A percentile compares a stretch with the other conserved stretches of the same genome.
Conservation (phyloP, 441 rosid genomes). For the Syzygium syzygioides region DNA sequence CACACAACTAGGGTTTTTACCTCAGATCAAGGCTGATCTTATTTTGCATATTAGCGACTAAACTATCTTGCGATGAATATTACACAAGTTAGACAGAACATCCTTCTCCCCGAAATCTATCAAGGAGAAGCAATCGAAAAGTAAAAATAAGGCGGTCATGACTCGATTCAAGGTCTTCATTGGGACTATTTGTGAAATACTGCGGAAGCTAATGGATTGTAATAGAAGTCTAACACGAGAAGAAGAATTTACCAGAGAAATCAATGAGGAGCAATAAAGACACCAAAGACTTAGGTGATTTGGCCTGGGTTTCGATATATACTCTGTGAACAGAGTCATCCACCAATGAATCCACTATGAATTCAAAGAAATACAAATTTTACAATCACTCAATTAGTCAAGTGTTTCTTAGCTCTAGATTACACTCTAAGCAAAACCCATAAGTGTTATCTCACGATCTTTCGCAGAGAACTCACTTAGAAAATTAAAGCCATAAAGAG, state of each 20-base stretch:
- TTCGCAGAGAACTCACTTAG: not conserved
- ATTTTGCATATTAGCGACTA: not conserved
- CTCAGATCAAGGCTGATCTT: not conserved
- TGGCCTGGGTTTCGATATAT: not conserved
- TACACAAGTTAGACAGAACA: not conserved
- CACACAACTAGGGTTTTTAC: not conserved
- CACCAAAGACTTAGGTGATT: not conserved
- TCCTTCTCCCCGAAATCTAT: not conserved
- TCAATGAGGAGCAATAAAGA: not conserved
- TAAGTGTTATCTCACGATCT: not conserved
- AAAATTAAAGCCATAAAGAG: not conserved
- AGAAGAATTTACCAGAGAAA: not conserved
- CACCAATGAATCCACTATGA: not conserved
- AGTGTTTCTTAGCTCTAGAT: not conserved
- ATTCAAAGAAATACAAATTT: rapidly evolving
- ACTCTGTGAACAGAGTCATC: not conserved
- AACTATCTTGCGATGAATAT: not conserved
- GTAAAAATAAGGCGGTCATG: not conserved
- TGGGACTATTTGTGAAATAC: not conserved
- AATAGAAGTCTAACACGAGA: not conserved
- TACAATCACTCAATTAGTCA: not conserved
- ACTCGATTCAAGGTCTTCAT: not conserved
- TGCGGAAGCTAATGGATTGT: not conserved
- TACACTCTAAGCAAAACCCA: not conserved
- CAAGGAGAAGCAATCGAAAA: not conserved